These are phyloP conservation scores for Letharia lupina DNA, from an alignment of 495 filamentous ascomycete species.

Conservation along the genomic window DNA sequence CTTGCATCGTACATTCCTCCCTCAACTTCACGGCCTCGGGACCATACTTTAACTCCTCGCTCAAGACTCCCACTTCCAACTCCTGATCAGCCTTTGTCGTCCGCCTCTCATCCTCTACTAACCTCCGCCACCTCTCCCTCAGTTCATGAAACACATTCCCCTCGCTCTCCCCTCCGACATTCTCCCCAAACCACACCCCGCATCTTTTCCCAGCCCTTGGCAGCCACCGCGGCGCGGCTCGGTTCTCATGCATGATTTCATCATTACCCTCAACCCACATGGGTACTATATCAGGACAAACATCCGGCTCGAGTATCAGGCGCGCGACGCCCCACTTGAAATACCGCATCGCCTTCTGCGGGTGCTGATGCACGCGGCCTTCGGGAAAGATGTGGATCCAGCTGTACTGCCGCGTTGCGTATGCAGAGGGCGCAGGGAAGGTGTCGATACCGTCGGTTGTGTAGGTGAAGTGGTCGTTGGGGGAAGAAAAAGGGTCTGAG, in stretches of 20 bases:
- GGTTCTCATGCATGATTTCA: constrained; percentile 71
- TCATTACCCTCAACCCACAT: constrained; percentile 90
- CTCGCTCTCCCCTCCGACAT: constrained; percentile 40
- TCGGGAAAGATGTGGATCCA: constrained; percentile 98
- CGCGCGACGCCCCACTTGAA: constrained; percentile 95
- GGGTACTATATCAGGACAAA: constrained; percentile 76
- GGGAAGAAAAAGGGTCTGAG: constrained; percentile 50
- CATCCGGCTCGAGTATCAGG: constrained; percentile 77
- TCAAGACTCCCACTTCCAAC: constrained; percentile 50
- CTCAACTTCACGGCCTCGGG: constrained; percentile 68
- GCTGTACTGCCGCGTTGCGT: constrained; percentile 45
- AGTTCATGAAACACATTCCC: constrained; percentile 50
- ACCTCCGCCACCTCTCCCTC: constrained; percentile 55
- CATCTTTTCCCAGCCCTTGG: constrained; percentile 66
- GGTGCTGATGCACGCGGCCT: constrained; percentile 84
- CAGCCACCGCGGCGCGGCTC: constrained; percentile 70
- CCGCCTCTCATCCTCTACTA: constrained; percentile 39
- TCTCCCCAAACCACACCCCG: constrained; percentile 59
- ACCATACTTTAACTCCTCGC: constrained; percentile 60
- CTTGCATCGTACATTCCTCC: constrained; percentile 69
- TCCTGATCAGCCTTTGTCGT: constrained; percentile 23
- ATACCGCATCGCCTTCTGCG: constrained; percentile 73
- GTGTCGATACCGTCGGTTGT: constrained; percentile 51
- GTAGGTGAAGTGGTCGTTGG: constrained; percentile 52
- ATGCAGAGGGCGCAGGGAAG: constrained; percentile 50